Base-by-base conservation (phyloP, 495 filamentous ascomycete species). In the Bathelium albidoporum region DNA sequence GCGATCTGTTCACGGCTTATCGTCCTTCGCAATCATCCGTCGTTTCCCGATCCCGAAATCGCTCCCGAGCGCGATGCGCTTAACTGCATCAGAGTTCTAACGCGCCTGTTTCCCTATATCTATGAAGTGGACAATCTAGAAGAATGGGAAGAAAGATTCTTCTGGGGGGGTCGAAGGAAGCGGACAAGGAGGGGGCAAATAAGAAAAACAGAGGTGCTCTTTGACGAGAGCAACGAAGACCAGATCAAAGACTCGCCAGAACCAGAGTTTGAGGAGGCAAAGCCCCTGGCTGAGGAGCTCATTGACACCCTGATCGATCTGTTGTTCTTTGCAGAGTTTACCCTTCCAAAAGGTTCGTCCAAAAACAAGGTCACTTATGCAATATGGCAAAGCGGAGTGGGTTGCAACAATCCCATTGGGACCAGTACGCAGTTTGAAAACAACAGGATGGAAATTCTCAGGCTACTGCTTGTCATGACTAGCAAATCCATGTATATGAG, bases 331-430 rank as follows among this genome's bases (percentile, higher is more conserved):
- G 85, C 89, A 24, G 89, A 88, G 52, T 89, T 99, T 72, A 96
- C 91, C 0, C 80, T 97, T 9, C 91, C 92, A 0, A 72, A 77
- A 53, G 68, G 65, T 16, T 26, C 62, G 39, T 66, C 68, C n/a
- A 61, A 65, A 24, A 80, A 80, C 66, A 96, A 95, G 73, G 87
- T 96, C 43, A 89, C 88, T 16, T 95, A 90, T 76, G 86, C 91
- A 39, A 97, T 99, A 68, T 99, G 94, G 94, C 91, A 97, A 74
- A 97, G 88, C 68, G 94, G 94, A 28, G 93, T 99, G 55, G 94
- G 94, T 1, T 97, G 93, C 76, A 95, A 95, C 72, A 89, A 88
- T 7, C 81, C 90, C 1, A 86, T 96, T 73, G 87, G 87, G 20
- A 90, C 92, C 22, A 95, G 82, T 43, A 96, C 89, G 74, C 89